These are phyloP conservation scores for Choricystis sp. DNA, from an alignment of 139 green algal species.

Conservation along the genomic window DNA sequence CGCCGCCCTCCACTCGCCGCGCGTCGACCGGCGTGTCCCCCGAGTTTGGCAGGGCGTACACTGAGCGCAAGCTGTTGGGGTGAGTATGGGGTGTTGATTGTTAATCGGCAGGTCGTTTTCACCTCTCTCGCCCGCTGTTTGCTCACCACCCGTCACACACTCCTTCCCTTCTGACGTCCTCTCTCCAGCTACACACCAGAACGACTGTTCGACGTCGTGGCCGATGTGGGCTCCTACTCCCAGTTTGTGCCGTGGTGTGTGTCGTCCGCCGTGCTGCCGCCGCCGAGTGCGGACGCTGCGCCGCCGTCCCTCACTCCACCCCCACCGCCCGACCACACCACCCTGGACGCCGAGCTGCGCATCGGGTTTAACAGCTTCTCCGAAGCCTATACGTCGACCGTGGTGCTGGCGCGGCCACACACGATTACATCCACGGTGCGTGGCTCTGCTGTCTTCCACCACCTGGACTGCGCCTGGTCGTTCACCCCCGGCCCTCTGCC, in stretches of 20 bases:
- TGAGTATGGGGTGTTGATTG: background rate
- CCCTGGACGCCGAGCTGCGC: constrained; percentile 82
- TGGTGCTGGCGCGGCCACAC: constrained; percentile 33
- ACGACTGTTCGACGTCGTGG: constrained; percentile 72
- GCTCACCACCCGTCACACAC: background rate
- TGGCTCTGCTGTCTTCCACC: constrained; percentile 62
- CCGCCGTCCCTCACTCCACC: no score
- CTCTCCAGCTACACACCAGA: constrained; percentile 48
- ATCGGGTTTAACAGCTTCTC: constrained; percentile 77
- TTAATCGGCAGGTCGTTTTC: background rate
- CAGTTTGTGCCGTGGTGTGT: constrained; percentile 85
- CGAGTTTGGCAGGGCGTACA: no score
- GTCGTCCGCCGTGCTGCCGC: constrained; percentile 27
- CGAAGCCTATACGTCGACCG: constrained; percentile 58
- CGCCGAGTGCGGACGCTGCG: background rate
- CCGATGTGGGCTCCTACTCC: constrained; percentile 60
- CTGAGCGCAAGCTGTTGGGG: constrained; percentile 23
- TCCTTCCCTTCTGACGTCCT: background rate
- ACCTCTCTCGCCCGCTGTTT: background rate
- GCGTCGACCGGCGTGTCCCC: no score
- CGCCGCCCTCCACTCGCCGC: no score
- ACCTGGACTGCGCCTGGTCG: constrained; percentile 65
- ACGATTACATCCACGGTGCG: constrained; percentile 32
- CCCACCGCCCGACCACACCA: constrained; percentile 8
- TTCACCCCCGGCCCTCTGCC: constrained; percentile 49